Percentiles rank a stretch among this genome's conserved stretches.
Conservation (phyloP, 805 yeast species). For the Hanseniaspora jakobsenii region DNA sequence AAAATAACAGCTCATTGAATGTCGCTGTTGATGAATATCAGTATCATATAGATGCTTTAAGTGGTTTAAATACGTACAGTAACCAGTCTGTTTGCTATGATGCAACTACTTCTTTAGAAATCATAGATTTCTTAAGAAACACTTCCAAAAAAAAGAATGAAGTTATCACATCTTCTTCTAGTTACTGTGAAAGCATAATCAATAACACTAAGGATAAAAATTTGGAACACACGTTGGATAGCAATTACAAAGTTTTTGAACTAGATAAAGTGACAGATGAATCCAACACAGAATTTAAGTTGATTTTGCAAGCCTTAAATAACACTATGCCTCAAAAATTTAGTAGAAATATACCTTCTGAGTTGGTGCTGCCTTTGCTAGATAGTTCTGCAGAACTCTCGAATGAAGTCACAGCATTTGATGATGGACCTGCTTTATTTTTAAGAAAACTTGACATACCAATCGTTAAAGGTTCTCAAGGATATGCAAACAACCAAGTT, state of each 20-base stretch:
- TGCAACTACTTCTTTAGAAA: not conserved
- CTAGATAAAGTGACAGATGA: not conserved
- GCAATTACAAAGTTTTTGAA: too few relatives aligned
- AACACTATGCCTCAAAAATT: not conserved
- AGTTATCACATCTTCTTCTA: too few relatives aligned
- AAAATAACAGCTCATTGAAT: too few relatives aligned
- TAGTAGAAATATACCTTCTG: slow-evolving; percentile 1
- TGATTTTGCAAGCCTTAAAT: not conserved
- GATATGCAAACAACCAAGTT: not conserved
- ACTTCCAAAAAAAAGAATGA: too few relatives aligned
- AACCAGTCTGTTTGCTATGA: not conserved
- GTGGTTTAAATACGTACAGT: not conserved
- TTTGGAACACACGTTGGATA: too few relatives aligned
- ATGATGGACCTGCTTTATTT: slow-evolving; percentile 13
- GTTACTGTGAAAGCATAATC: too few relatives aligned
- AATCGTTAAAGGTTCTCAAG: not conserved
- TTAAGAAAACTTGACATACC: slow-evolving; percentile 13
- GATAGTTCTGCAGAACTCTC: not conserved
- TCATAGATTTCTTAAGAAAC: not conserved
- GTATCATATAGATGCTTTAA: not conserved
- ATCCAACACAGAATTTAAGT: not conserved
- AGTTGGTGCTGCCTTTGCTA: not conserved
- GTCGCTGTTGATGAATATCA: not conserved
- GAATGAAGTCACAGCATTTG: not conserved
- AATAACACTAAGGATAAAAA: too few relatives aligned